These are phyloP conservation scores for Epichloe hybrida DNA, from an alignment of 2,329 filamentous ascomycete genomes.

Conservation along the genomic window DNA sequence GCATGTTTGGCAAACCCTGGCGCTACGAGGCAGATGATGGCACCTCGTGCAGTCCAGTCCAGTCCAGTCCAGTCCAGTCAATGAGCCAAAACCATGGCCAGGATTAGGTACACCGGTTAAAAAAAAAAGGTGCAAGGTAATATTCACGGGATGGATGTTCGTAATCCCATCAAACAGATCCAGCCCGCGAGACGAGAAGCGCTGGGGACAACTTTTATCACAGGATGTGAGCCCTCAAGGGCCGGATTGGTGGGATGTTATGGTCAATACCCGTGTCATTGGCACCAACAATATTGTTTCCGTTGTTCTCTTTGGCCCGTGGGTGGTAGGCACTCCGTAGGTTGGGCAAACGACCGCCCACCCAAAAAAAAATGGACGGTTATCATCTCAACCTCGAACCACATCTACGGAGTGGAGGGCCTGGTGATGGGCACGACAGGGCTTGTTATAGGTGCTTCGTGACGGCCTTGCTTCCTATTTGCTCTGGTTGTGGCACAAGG, in stretches of 20 bases:
- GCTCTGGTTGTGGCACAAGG: conserved; percentile 2
- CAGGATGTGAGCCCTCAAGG: background rate
- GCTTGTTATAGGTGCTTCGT: background rate
- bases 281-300: background rate
- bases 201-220: background rate
- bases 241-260: background rate
- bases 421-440: background rate
- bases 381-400: background rate
- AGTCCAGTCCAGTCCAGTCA: too few relatives aligned
- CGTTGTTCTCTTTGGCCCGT: background rate
- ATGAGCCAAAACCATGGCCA: too few relatives aligned
- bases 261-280: background rate
- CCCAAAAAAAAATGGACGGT: background rate
- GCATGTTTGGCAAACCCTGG: background rate
- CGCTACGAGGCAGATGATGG: background rate
- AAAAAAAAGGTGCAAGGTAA: background rate
- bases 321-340: background rate
- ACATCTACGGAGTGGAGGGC: background rate
- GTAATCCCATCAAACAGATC: background rate
- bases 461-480: conserved; percentile 2
- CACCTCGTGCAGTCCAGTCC: background rate
- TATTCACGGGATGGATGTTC: background rate
- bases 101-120: background rate
- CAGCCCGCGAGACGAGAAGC: background rate
- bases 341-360: conserved; percentile 5